Percentiles rank a stretch among this genome's conserved stretches.
These are phyloP conservation scores for Naganishia antarctica DNA, from an alignment of 768 basidiomycete species.

Conservation along the genomic window DNA sequence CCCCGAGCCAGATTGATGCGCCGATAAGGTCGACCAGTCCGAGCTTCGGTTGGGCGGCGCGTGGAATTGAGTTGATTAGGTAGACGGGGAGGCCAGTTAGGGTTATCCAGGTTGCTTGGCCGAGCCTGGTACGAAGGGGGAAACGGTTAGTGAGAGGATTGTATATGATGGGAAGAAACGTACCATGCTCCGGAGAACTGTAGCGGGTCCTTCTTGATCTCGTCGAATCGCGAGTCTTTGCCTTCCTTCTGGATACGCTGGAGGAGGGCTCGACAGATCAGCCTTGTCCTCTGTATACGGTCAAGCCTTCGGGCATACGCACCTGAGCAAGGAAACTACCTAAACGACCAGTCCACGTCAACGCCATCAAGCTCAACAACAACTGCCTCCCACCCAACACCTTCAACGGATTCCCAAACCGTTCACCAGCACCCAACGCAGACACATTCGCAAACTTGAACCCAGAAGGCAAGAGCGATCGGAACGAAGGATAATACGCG, in stretches of 20 bases:
- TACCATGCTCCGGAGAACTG: slow-evolving; percentile 62
- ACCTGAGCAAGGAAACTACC: slow-evolving; percentile 61
- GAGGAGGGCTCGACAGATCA: neutral
- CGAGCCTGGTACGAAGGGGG: slow-evolving; percentile 17
- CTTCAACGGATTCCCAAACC: slow-evolving; percentile 22
- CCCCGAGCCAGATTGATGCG: slow-evolving; percentile 57
- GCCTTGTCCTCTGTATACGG: neutral
- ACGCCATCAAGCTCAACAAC: slow-evolving; percentile 58
- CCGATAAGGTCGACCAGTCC: slow-evolving; percentile 58
- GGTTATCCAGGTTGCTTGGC: slow-evolving; percentile 61
- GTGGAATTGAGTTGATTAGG: slow-evolving; percentile 57
- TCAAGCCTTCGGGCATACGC: slow-evolving; percentile 32
- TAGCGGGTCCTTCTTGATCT: slow-evolving; percentile 55
- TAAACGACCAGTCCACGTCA: slow-evolving; percentile 62
- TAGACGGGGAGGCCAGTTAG: slow-evolving; percentile 67
- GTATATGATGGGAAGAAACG: slow-evolving; percentile 44
- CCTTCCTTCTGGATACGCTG: slow-evolving; percentile 56
- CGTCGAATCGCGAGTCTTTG: slow-evolving; percentile 64
- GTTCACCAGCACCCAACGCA: neutral
- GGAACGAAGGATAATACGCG: slow-evolving; percentile 54
- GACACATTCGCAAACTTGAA: slow-evolving; percentile 18
- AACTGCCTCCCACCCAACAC: slow-evolving; percentile 53
- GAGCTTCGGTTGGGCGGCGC: slow-evolving; percentile 55
- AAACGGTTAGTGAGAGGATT: slow-evolving; percentile 30
- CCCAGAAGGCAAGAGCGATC: slow-evolving; percentile 4